Conservation (phyloP, 2,329 filamentous ascomycete species). For the Coccinonectria pachysandricola region DNA sequence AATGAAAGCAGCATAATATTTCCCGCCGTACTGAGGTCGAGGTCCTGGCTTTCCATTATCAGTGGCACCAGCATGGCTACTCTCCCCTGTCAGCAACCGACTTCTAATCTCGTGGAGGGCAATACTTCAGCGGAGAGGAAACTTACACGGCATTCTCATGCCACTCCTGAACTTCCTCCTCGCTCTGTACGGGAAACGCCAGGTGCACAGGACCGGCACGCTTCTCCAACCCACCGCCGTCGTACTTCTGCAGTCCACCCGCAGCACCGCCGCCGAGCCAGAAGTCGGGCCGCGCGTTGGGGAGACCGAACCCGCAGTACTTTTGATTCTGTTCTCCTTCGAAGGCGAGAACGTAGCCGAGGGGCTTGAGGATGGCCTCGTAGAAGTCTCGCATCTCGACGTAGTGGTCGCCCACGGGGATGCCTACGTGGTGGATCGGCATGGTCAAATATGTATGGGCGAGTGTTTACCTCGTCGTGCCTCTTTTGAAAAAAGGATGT, state of each 20-base stretch:
- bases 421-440: conserved; percentile 12
- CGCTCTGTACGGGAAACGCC: conserved; percentile 11
- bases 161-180: conserved; percentile 15
- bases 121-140: too few species aligned
- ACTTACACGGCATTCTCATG: conserved; percentile 17
- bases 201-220: conserved; percentile 13
- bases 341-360: conserved; percentile 15
- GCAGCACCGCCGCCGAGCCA: conserved; percentile 14
- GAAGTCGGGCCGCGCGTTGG: conserved; percentile 11
- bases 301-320: conserved; percentile 14
- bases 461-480: not conserved
- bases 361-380: conserved; percentile 15
- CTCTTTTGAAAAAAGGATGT: not conserved
- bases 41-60: conserved; percentile 39
- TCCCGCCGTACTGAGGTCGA: conserved; percentile 31
- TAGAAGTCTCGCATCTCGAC: conserved; percentile 19
- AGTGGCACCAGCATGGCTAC: conserved; percentile 31
- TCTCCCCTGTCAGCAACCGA: not conserved
- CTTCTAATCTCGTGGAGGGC: too few species aligned
- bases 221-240: conserved; percentile 11
- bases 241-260: conserved; percentile 12
- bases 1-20: conserved; percentile 42
- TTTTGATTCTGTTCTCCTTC: conserved; percentile 5
- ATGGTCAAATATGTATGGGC: conserved; percentile 5
- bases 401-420: conserved; percentile 16